Base-by-base conservation (phyloP, 2,329 filamentous ascomycete species). In the Metarhizium guizhouense region DNA sequence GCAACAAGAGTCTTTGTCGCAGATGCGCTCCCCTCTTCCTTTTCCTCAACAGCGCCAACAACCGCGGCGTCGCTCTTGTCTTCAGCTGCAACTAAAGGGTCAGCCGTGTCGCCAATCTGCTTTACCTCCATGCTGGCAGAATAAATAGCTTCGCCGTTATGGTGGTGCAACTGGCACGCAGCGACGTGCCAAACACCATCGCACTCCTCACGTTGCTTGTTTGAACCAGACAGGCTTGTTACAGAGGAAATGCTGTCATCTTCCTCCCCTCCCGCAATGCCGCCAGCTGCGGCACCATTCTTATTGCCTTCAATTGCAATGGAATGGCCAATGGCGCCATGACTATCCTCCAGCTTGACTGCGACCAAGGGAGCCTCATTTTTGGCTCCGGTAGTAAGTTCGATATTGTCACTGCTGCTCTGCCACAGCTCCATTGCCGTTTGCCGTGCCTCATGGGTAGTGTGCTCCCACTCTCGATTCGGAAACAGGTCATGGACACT, bases 401-500 rank as follows among this genome's bases (percentile, higher is more conserved):
- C 32, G 2, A 30, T 29, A 38, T 13, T 25, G 3, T 47, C 45
- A 48, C 47, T 34, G 34, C 55, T 47, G 20, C 42, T 52, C 48
- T 55, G 55, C 52, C 52, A 57, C 47, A 53, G 54, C 38, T 56
- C 53, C 1, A 56, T 55, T 40, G 55, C 55, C n/a, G 51, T 51
- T 10, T 47, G 43, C 30, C 47, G 18, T 13, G 36, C 32, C 34
- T 53, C 51, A 11, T 38, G 38, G 16, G 16, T 29, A 10, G 20
- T 10, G 10, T 30, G 11, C 14, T 29, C 47, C 20, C 43, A 36
- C 20, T 20, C 20, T 16, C 36, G 38, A 25, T 20, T 43, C n/a
- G 30, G 29, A 4, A 51, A 50, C 8, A 30, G 30, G 3, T 42
- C 20, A 20, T 40, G 29, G 7, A 7, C 47, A 18, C 32, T 48